phyloP scores from a whole-genome alignment of 2,329 filamentous ascomycete genomes.

The Leptographium procerum region DNA sequence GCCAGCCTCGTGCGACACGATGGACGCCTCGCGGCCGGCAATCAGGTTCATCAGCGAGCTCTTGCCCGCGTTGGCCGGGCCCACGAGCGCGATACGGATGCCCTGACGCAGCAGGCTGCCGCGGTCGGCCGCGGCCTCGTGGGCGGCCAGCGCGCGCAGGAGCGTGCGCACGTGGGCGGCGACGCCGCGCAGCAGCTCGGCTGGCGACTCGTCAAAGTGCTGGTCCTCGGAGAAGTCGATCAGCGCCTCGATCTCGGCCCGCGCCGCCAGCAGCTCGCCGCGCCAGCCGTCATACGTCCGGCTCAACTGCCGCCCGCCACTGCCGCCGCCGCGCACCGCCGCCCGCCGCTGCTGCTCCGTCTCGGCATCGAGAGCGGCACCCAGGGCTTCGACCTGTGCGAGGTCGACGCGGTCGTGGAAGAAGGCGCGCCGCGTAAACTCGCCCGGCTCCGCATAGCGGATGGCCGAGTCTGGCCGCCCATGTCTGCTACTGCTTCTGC shows the following conservation, averaged over 20 bases:
- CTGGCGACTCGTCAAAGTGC: constrained; percentile 82
- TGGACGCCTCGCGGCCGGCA: constrained; percentile 85
- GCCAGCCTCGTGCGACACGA: constrained; percentile 84
- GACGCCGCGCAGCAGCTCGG: constrained; percentile 60
- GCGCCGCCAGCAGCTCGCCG: constrained; percentile 60
- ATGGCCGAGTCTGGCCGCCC: constrained; percentile 63
- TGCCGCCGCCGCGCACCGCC: constrained; percentile 63
- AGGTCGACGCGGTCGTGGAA: constrained; percentile 76
- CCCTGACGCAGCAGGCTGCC: constrained; percentile 77
- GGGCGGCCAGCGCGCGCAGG: constrained; percentile 49
- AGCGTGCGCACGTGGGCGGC: constrained; percentile 51
- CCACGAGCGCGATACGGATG: constrained; percentile 75
- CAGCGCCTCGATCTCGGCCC: constrained; percentile 85
- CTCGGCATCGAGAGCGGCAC: constrained; percentile 53
- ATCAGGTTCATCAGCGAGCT: constrained; percentile 86
- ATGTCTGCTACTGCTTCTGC: no score
- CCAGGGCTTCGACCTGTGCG: constrained; percentile 63
- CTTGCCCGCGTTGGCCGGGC: constrained; percentile 89
- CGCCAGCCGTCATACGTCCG: constrained; percentile 78
- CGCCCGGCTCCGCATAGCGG: constrained; percentile 85
- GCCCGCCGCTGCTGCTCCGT: constrained; percentile 89
- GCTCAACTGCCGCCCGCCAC: constrained; percentile 58
- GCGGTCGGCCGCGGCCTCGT: constrained; percentile 66
- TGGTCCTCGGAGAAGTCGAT: constrained; percentile 98
- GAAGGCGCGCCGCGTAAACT: constrained; percentile 90